Evolutionary conservation across 495 filamentous ascomycete species (phyloP), one percentile per base, ranked within the genome.

Genomic region (Trichoderma virens): DNA sequence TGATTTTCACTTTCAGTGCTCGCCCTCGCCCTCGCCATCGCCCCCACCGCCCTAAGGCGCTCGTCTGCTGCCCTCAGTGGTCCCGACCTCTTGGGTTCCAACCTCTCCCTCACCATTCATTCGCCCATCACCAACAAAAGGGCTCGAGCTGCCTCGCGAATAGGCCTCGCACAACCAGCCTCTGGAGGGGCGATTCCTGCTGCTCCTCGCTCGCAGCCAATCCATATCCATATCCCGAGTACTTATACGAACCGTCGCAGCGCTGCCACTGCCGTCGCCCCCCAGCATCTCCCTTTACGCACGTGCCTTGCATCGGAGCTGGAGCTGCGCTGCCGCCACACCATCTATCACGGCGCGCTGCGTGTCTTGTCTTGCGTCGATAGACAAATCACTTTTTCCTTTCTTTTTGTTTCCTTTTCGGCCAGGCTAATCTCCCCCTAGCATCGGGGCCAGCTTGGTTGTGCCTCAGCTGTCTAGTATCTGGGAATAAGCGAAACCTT

Each of bases 121-220:
- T 56, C 51, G 51, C 51, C 51, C 51, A 30, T 56, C 51, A 27
- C 51, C 51, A 56, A 56, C 51, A 56, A 56, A 56, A 56, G 51
- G 45, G 51, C 51, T 56, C 51, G 51, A 56, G 51, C 51, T 56
- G 51, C 51, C 51, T 56, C 51, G 51, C 51, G 51, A 56, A 56
- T 56, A 56, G 51, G 51, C 51, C 51, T 56, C 51, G 51, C 51
- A 30, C 51, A 56, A 56, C 20, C 25, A 9, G 51, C 51, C 51
- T 27, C 51, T 56, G 51, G 51, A 56, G 51, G 51, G 51, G 51
- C 51, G 25, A 28, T 30, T 56, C 51, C 27, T 28, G 51, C 13
- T 56, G 25, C 51, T 56, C 18, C 51, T 56, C 41, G 5, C 41
- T 45, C 51, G 25, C 51, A 56, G 51, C 51, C 51, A 30, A 30